phyloP scores from a whole-genome alignment of 169 alveolate species.

The Amoebophrya sp. region DNA sequence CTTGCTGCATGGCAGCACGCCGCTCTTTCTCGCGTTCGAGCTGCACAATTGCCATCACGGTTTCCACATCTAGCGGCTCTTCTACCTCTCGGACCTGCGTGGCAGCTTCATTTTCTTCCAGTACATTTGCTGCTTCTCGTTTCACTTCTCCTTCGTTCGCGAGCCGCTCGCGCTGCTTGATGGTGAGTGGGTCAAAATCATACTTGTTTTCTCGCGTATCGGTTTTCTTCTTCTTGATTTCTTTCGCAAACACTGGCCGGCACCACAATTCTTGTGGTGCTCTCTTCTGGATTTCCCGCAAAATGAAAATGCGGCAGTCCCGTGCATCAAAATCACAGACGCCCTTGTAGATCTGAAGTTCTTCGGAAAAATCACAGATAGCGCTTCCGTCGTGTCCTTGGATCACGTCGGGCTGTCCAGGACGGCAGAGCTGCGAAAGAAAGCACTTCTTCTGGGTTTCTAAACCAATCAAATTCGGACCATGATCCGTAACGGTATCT shows the following conservation, averaged over 20 bases:
- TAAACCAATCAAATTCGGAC: background rate
- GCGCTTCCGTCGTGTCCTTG: background rate
- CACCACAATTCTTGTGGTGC: background rate
- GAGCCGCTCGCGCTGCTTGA: no score
- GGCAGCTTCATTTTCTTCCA: no score
- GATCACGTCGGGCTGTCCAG: background rate
- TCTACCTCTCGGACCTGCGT: no score
- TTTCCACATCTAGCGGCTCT: no score
- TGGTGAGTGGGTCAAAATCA: no score
- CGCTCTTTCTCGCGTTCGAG: no score
- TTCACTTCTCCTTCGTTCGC: no score
- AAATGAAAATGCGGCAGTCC: background rate
- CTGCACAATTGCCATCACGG: no score
- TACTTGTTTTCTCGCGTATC: no score
- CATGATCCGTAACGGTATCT: background rate
- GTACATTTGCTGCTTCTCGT: no score
- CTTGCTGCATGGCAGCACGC: no score
- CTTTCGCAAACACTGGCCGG: background rate
- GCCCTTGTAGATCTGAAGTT: background rate
- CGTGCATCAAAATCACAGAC: background rate
- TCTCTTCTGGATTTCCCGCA: background rate
- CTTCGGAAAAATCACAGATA: background rate
- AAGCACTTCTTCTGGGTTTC: background rate
- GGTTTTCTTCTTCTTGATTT: no score
- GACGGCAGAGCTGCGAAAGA: background rate